Percentiles rank a stretch among this genome's conserved stretches.
These are phyloP conservation scores for Xylaria acuta DNA, from an alignment of 495 filamentous ascomycete genomes.

Conservation along the genomic window DNA sequence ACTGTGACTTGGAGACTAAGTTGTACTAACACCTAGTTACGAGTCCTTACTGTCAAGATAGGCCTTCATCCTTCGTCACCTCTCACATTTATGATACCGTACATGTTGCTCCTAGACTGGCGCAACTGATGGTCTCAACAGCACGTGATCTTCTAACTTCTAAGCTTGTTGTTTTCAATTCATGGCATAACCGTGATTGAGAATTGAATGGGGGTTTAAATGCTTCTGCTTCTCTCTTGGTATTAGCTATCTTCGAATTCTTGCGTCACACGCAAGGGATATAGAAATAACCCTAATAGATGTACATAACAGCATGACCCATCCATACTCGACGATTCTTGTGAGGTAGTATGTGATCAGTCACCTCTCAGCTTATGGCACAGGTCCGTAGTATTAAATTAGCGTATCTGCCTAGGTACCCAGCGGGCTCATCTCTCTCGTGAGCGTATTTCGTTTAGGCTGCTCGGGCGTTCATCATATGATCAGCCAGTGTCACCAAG, in stretches of 20 bases:
- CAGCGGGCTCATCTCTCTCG: not conserved
- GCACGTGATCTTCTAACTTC: no score
- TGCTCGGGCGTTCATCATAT: not conserved
- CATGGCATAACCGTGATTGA: not conserved
- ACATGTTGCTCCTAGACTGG: not conserved
- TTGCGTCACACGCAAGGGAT: not conserved
- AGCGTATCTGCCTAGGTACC: not conserved
- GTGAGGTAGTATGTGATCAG: not conserved
- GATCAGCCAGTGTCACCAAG: not conserved
- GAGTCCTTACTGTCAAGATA: not conserved
- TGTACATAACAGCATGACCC: not conserved
- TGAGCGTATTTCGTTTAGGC: not conserved
- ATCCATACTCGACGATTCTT: not conserved
- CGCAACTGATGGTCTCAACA: not conserved
- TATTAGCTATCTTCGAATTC: not conserved
- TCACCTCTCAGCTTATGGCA: not conserved
- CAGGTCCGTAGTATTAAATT: not conserved
- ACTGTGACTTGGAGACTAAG: not conserved
- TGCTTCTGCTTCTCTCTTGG: not conserved
- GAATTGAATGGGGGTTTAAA: not conserved
- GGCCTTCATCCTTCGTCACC: not conserved
- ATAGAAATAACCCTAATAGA: not conserved
- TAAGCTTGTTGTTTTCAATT: not conserved
- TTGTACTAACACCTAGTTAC: not conserved
- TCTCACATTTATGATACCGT: not conserved